Percentiles rank a stretch among this genome's conserved stretches.
Evolutionary conservation across 129 eudicot genomes (phyloP).

Genomic region (Rutidosis leptorrhynchoides): DNA sequence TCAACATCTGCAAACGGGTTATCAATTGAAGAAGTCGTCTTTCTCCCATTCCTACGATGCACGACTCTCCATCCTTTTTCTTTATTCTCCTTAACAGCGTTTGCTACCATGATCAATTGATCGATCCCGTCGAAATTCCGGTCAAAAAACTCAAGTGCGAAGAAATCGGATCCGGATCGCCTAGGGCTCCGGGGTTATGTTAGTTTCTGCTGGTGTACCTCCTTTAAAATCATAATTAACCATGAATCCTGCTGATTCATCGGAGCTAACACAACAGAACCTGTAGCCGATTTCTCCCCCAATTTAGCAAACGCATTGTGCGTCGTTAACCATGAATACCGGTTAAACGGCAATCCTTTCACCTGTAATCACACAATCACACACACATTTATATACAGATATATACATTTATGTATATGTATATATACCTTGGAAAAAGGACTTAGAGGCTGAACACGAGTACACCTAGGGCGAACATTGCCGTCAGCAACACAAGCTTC

Average conservation of each 20-base stretch:
- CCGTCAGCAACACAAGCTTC: conserved; percentile 78
- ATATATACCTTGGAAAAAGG: conserved; percentile 57
- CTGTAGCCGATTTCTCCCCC: conserved; percentile 70
- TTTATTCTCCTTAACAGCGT: no score
- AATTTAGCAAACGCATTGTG: conserved; percentile 82
- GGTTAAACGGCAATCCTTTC: conserved; percentile 83
- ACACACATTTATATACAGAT: neutral
- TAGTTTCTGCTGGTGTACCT: no score
- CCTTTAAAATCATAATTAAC: no score
- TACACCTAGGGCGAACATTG: conserved; percentile 73
- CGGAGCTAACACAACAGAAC: conserved; percentile 64
- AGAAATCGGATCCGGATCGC: no score
- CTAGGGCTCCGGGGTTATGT: no score
- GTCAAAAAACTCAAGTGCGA: no score
- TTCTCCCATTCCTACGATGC: no score
- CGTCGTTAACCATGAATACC: conserved; percentile 94
- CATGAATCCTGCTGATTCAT: conserved; percentile 95
- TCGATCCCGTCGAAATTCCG: no score
- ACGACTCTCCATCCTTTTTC: no score
- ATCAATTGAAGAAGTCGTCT: no score
- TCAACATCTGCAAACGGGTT: no score
- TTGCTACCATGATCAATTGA: no score
- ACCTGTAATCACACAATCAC: conserved; percentile 39
- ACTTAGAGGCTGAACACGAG: conserved; percentile 69
- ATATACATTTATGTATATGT: neutral